These are phyloP conservation scores for Boletellus ananiceps DNA, from an alignment of 768 basidiomycete genomes.

Conservation along the genomic window DNA sequence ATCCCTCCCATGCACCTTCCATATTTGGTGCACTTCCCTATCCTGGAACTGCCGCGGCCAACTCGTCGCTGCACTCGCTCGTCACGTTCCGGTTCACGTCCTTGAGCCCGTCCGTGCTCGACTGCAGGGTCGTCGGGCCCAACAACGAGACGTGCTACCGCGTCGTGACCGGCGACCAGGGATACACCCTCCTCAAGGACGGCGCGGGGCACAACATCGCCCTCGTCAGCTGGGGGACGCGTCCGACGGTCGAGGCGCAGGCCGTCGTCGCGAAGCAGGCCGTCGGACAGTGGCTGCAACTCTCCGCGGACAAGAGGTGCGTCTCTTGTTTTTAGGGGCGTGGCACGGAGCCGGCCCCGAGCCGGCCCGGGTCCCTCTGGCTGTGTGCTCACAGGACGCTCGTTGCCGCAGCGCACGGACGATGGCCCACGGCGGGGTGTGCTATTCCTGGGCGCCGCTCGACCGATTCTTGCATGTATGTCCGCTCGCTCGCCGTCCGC, in stretches of 20 bases:
- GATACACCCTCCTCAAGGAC: conserved; percentile 52
- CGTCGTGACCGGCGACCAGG: conserved; percentile 51
- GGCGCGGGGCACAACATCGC: conserved; percentile 44
- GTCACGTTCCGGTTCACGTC: conserved; percentile 47
- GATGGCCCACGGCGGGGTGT: conserved; percentile 48
- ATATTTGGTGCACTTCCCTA: conserved; percentile 64
- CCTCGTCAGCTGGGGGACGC: conserved; percentile 53
- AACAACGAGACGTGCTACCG: conserved; percentile 45
- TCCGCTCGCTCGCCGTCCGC: not conserved
- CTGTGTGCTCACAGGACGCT: not conserved
- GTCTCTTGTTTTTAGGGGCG: conserved; percentile 7
- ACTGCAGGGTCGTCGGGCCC: conserved; percentile 51
- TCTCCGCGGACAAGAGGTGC: conserved; percentile 46
- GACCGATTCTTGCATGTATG: conserved; percentile 52
- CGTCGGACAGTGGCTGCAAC: conserved; percentile 49
- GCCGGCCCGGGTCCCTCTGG: not conserved
- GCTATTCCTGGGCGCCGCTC: conserved; percentile 54
- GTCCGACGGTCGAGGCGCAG: conserved; percentile 49
- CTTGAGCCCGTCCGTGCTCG: conserved; percentile 48
- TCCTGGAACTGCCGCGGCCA: conserved; percentile 27
- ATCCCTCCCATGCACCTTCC: conserved; percentile 37
- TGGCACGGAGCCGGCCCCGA: too few relatives aligned
- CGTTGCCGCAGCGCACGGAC: conserved; percentile 24
- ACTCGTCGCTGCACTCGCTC: conserved; percentile 31
- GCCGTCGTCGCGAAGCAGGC: conserved; percentile 45